These are phyloP conservation scores for Penicillium tannophilum DNA, from an alignment of 495 filamentous ascomycete species.

Conservation along the genomic window DNA sequence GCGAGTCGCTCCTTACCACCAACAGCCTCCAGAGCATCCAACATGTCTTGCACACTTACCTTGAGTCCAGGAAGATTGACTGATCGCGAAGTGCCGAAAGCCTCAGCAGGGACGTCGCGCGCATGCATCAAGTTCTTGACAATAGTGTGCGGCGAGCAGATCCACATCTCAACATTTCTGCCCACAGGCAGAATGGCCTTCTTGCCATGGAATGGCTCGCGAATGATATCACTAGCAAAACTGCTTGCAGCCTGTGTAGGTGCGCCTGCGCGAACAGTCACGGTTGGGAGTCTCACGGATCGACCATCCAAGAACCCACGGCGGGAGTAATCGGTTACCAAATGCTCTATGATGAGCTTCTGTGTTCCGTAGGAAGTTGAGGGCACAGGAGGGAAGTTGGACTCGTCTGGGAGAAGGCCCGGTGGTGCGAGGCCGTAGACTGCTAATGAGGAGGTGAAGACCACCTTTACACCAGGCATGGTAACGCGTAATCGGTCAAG, in stretches of 20 bases:
- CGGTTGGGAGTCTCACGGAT: constrained; percentile 70
- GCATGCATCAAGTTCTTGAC: constrained; percentile 72
- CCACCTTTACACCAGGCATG: constrained; percentile 62
- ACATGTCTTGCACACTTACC: constrained; percentile 71
- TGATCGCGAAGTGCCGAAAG: constrained; percentile 57
- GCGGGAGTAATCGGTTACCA: constrained; percentile 76
- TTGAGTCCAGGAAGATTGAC: constrained; percentile 76
- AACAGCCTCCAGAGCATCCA: constrained; percentile 69
- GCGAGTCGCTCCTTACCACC: constrained; percentile 68
- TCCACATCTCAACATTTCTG: constrained; percentile 59
- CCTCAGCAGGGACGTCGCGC: constrained; percentile 54
- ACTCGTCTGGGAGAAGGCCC: constrained; percentile 54
- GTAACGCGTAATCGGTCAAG: constrained; percentile 60
- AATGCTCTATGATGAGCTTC: constrained; percentile 73
- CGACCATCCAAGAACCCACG: constrained; percentile 69
- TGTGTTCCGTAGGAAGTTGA: constrained; percentile 74
- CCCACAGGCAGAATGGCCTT: constrained; percentile 64
- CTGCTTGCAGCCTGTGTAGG: constrained; percentile 75
- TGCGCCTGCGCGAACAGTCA: constrained; percentile 71
- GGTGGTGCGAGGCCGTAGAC: constrained; percentile 58
- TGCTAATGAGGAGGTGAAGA: constrained; percentile 61
- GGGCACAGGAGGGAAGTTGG: constrained; percentile 63
- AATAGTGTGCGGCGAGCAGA: constrained; percentile 68
- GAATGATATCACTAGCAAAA: constrained; percentile 74
- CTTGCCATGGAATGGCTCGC: constrained; percentile 63